Evolutionary conservation across 805 yeast species (phyloP), one percentile per base, ranked within the genome.

Genomic region (Pichia heedii): DNA sequence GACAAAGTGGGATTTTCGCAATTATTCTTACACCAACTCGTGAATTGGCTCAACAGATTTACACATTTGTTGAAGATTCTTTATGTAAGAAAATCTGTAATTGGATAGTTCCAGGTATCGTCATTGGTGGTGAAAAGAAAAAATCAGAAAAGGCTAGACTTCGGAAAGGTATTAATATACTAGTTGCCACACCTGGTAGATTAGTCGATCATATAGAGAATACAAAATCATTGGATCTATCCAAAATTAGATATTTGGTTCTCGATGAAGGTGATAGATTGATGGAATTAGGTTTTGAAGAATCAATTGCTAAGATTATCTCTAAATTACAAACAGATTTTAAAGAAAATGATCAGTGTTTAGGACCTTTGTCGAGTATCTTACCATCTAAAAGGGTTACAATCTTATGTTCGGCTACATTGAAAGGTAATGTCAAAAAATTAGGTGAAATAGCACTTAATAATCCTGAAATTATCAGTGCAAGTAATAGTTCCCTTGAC

Each of bases 121-220:
- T 93, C 22, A 88, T 88, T 65, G 99, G 99, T 57, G 99, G 99
- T 48, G 99, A 93, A 60, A 89, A 90, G 74, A 90, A 90, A 62
- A 94, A 93, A 58, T 76, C 95, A 2, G 99, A 93, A 62, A 93
- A 93, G 71, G 97, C 97, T 2, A 69, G 99, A 55, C 65, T 93
- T 29, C 75, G 99, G 58, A 90, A 90, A 61, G 99, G 99, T 51
- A 95, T 89, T 29, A 93, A 93, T 61, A 79, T 93, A 29, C 71
- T 93, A n/a, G 94, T 93, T 35, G 97, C 95, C 12, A 93, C 99
- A 0, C 99, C 99, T 2, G 99, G 99, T 48, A 76, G 99, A 54
- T 68, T 93, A 36, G 84, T 86, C 10, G 99, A 93, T 60, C 99
- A 93, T 68, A 77, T 93, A 49, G 95, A 86, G 50, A 85, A 89